phyloP scores from a whole-genome alignment of 331 rosid genomes.

The Malus hybrid region DNA sequence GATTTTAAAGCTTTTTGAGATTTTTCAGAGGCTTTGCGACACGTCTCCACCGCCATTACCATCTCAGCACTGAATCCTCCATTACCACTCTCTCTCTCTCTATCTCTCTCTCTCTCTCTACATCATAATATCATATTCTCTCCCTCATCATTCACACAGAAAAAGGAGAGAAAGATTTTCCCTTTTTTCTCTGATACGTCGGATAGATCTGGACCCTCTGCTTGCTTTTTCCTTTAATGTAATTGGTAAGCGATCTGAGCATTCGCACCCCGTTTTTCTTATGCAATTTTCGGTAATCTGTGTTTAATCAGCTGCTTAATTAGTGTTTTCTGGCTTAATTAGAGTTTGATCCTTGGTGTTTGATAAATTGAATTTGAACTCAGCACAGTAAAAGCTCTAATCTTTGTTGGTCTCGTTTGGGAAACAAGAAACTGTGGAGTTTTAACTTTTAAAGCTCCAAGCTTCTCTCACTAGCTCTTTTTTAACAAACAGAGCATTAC shows the following conservation, averaged over 20 bases:
- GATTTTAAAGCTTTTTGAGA: not conserved
- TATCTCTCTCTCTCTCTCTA: not conserved
- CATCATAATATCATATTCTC: not conserved
- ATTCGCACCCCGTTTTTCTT: not conserved
- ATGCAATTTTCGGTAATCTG: not conserved
- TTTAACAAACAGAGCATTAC: not conserved
- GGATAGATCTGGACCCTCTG: slow-evolving; percentile 36
- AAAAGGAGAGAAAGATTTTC: not conserved
- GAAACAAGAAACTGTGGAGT: not conserved
- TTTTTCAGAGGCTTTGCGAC: not conserved
- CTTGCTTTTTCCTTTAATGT: slow-evolving; percentile 22
- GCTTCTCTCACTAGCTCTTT: not conserved
- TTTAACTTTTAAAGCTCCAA: not conserved
- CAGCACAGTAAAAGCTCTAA: not conserved
- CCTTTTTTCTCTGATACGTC: not conserved
- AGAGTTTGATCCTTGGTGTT: not conserved
- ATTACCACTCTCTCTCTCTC: not conserved
- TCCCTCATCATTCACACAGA: not conserved
- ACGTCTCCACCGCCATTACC: not conserved
- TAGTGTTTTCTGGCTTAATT: not conserved
- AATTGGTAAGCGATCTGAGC: slow-evolving; percentile 43
- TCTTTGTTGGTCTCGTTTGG: not conserved
- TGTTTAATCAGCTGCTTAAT: not conserved
- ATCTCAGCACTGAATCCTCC: not conserved
- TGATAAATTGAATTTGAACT: not conserved